Percentiles rank a stretch among this genome's conserved stretches.
These are phyloP conservation scores for Aspergillus sp. DNA, from an alignment of 2,329 filamentous ascomycete genomes.

Conservation along the genomic window DNA sequence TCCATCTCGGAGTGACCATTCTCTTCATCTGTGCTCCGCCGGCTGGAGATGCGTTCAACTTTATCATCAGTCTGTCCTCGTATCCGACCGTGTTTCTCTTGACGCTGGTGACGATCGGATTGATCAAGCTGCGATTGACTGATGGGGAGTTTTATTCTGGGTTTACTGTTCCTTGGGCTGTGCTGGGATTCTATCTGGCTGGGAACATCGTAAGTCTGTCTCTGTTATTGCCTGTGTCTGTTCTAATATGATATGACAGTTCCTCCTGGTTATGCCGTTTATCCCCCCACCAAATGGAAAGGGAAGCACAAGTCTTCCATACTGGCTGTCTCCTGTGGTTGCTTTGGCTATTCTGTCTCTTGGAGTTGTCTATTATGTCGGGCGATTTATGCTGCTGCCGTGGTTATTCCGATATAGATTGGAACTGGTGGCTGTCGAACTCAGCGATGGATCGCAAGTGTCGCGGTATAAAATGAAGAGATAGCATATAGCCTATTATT, in stretches of 20 bases:
- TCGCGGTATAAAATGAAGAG: not conserved
- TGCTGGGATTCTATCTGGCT: constrained; percentile 12
- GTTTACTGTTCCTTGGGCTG: constrained; percentile 11
- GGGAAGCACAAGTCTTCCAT: constrained; percentile 11
- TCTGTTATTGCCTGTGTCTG: not conserved
- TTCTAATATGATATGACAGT: constrained; percentile 4
- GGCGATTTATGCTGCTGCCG: constrained; percentile 9
- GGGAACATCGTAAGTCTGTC: constrained; percentile 10
- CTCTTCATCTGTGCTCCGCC: constrained; percentile 19
- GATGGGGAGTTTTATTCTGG: constrained; percentile 6
- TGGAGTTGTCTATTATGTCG: constrained; percentile 10
- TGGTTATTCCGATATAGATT: constrained; percentile 11
- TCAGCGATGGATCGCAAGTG: constrained; percentile 12
- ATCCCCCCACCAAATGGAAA: constrained; percentile 9
- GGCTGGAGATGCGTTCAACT: constrained; percentile 17
- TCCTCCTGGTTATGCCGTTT: constrained; percentile 16
- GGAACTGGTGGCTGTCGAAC: constrained; percentile 4
- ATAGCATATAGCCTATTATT: no score
- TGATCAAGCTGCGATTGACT: constrained; percentile 11
- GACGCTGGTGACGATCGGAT: constrained; percentile 11
- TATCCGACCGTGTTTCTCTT: constrained; percentile 14
- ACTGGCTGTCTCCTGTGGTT: constrained; percentile 14
- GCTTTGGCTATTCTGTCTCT: constrained; percentile 11
- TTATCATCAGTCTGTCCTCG: constrained; percentile 15
- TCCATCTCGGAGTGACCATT: constrained; percentile 14